Base-by-base conservation (phyloP, 345 rosid species). In the Melaleuca alternifolia region DNA sequence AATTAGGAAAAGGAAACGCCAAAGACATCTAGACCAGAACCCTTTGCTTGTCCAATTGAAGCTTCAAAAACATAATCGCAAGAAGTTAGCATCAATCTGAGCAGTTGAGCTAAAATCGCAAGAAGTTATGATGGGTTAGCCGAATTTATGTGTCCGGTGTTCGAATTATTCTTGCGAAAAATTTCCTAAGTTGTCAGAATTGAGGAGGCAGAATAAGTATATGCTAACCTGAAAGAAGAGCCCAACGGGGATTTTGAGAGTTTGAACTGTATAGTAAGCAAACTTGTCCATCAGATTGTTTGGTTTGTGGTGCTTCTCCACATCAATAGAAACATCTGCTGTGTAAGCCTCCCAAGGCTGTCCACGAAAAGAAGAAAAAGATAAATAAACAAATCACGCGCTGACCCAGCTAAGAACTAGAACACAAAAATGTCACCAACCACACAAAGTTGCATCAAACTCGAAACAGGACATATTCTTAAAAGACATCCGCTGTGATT, bases 311-410 rank as follows among this genome's bases (percentile, higher is more conserved):
- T 93, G 96, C 89, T 93, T 94, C 54, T 88, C 90, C 61, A 92
- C 90, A 52, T 92, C 93, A 57, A 93, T 94, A 11, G 93, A 91
- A 20, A 90, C 76, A 61, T 94, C 96, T 48, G 94, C 90, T 65
- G 89, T 89, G 91, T 93, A 94, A 48, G 91, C 87, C 87, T 94
- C 96, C 95, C 95, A 93, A 53, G 96, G 95, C 92, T 93, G 87
- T 53, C 28, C 52, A 59, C 1, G 83, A 37, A n/a, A 83, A 83
- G 10, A 85, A 51, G 15, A 59, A 77, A 33, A 85, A 5, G n/a
- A 7, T 7, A 54, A 54, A 51, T 54, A 46, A n/a, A 8, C 16
- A 48, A 85, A 21, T 54, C 7, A 24, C 14, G 21, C 33, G 14
- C 13, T 75, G 59, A 10, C 50, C 51, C 53, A 13, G 71, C 3